Percentiles rank a stretch among this genome's conserved stretches.
phyloP scores from a whole-genome alignment of 306 rosid genomes.

The Senna tora region DNA sequence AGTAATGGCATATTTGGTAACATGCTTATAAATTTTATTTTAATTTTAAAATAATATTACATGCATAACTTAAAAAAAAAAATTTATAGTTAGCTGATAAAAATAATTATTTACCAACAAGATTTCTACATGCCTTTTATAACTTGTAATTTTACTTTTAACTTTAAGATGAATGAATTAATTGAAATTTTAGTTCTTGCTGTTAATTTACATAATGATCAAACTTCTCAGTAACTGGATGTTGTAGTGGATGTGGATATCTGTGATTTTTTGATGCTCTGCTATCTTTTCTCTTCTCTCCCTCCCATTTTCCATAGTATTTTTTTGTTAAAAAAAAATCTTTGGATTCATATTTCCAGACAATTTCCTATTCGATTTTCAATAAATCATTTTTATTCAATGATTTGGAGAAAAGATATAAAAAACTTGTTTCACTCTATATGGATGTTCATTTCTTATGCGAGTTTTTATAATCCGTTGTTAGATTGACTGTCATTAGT shows the following conservation, averaged over 20 bases:
- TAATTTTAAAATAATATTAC: neutral
- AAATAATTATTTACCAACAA: neutral
- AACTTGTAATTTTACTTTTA: neutral
- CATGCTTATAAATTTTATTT: neutral
- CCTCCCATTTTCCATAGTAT: neutral
- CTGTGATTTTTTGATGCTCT: conserved; percentile 19
- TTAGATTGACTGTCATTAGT: conserved; percentile 27
- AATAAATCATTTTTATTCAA: conserved; percentile 27
- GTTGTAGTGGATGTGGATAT: neutral
- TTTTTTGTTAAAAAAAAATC: neutral
- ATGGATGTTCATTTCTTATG: conserved; percentile 15
- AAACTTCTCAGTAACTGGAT: neutral
- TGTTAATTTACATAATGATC: neutral
- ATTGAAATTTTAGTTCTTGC: neutral
- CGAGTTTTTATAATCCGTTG: conserved; percentile 21
- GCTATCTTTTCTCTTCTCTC: neutral
- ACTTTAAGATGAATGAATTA: neutral
- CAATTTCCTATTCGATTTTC: conserved; percentile 22
- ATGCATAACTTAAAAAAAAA: neutral
- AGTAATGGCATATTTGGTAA: conserved; percentile 18
- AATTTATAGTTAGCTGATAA: neutral
- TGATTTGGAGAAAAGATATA: neutral
- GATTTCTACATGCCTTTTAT: neutral
- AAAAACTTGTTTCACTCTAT: neutral
- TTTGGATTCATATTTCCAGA: conserved; percentile 26